Base-by-base conservation (phyloP, 371 early-diverging fungal species). In the Lichtheimia hyalospora region DNA sequence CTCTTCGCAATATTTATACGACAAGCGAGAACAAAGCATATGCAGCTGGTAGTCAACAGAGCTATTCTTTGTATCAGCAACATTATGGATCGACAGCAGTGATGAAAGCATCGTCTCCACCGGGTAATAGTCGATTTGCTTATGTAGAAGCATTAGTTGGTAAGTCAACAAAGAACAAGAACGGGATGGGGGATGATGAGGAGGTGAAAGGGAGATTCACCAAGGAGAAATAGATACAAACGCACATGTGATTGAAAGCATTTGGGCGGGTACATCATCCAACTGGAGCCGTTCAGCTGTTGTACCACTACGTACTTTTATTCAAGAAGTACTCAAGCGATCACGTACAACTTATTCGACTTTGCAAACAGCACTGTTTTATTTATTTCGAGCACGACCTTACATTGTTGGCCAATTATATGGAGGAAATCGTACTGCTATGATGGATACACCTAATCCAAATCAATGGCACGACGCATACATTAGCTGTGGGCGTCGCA, bases 321-420 rank as follows among this genome's bases (percentile, higher is more conserved):
- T 92, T 64, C 84, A 88, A 57, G 92, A 93, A 68, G 84, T 91
- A 16, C 72, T 93, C 12, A 82, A 87, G 57, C 81, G 92, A 39
- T 90, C 91, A 39, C 82, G 85, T 54, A 88, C 89, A n/a, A 88
- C 92, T 18, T 90, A 87, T 64, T 86, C 90, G 15, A 89, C 91
- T 40, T 75, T 93, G 20, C 91, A 91, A 62, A 83, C 89, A 40
- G 85, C 92, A 0, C 69, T 91, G 18, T 84, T 88, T 52, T 90
- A 89, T 66, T 66, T 90, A 21, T 82, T 88, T 69, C 78, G 84
- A 54, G 76, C 82, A 28, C 70, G 72, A 49, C 61, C 75, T 8
- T 62, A 64, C 3, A 70, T 79, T 49, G 15, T 69, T 12, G 54
- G 60, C 15, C 68, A 73, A 18, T 23, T 71, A 14, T 63, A 68